These are phyloP conservation scores for Lophiostoma macrostomum DNA, from an alignment of 495 filamentous ascomycete genomes.

Conservation along the genomic window DNA sequence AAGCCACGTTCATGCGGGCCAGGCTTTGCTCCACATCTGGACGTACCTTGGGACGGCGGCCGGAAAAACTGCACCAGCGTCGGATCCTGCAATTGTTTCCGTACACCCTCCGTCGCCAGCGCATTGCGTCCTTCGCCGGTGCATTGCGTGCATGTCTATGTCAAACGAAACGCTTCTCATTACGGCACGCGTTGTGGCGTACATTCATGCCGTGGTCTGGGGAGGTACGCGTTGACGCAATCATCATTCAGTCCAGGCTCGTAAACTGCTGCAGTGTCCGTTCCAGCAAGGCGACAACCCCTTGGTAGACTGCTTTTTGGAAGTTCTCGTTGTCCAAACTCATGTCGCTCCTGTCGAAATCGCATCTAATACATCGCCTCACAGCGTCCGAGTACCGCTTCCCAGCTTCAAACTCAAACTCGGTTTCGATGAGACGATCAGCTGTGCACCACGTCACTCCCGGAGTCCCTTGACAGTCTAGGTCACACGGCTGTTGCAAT, in stretches of 20 bases:
- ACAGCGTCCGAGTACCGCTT: constrained; percentile 39
- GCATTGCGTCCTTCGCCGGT: not conserved
- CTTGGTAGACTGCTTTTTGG: constrained; percentile 32
- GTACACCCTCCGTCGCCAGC: too few species aligned
- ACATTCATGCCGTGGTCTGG: not conserved
- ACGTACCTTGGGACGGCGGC: too few species aligned
- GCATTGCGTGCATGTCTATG: not conserved
- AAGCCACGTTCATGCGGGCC: constrained; percentile 1
- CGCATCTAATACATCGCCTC: constrained; percentile 35
- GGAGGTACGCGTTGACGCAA: too few species aligned
- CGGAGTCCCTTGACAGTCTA: constrained; percentile 25
- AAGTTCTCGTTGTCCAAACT: constrained; percentile 34
- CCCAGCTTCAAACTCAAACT: constrained; percentile 36
- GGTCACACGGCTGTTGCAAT: constrained; percentile 33
- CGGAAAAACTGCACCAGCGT: not conserved
- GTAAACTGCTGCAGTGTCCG: constrained; percentile 21
- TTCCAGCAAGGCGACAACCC: constrained; percentile 25
- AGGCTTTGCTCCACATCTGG: not conserved
- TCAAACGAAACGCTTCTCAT: not conserved
- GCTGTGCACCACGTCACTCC: constrained; percentile 33
- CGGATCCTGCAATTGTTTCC: constrained; percentile 1
- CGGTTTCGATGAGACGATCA: constrained; percentile 25
- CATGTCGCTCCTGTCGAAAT: constrained; percentile 31
- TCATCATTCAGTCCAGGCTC: constrained; percentile 4
- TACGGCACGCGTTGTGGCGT: too few species aligned